Evolutionary conservation across 148 eudicot genomes (phyloP), one percentile per base, ranked within the genome.

Genomic region (Camellia japonica): DNA sequence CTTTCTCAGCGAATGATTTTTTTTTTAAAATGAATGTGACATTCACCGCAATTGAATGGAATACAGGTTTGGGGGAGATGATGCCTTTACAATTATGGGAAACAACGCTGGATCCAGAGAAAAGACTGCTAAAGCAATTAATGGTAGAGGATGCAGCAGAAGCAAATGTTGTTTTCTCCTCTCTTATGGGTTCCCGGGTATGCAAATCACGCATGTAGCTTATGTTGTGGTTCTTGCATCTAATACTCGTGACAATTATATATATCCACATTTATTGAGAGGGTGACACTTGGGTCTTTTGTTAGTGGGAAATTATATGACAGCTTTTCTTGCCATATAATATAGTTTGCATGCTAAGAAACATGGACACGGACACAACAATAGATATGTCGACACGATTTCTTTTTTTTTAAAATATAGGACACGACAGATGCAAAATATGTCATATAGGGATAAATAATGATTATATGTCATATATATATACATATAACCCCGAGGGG

Each of bases 1-100:
- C 38, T 30, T 30, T 30, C 38, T 49, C 3, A 49, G 5, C 1
- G 64, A 60, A 60, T 15, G 64, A 30, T 1, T 30, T 60, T 4
- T 5, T 49, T 49, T 49, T 49, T 3, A 0, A 3, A 47, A 49
- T 49, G 52, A 49, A 49, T 7, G 5, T 49, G 52, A 49, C 52
- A 49, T 49, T 49, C 7, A 4, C 52, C 7, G 52, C 52, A 49
- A 4, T 49, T 49, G 52, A 7, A 54, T 79, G 68, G 54, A 79
- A 51, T 43, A 1, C 82, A 96, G 99, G 99, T 12, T 85, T 96
- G 94, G 99, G 99, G 42, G 99, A 96, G 80, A 96, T 96, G 99
- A 96, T 96, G 99, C 99, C 99, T 49, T 44, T 77, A 59, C 99
- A 96, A 66, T 87, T 96, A 38, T 96, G 99, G 99, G 98, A 96